These are phyloP conservation scores for Pezicula carpinea DNA, from an alignment of 2,329 filamentous ascomycete genomes.

Conservation along the genomic window DNA sequence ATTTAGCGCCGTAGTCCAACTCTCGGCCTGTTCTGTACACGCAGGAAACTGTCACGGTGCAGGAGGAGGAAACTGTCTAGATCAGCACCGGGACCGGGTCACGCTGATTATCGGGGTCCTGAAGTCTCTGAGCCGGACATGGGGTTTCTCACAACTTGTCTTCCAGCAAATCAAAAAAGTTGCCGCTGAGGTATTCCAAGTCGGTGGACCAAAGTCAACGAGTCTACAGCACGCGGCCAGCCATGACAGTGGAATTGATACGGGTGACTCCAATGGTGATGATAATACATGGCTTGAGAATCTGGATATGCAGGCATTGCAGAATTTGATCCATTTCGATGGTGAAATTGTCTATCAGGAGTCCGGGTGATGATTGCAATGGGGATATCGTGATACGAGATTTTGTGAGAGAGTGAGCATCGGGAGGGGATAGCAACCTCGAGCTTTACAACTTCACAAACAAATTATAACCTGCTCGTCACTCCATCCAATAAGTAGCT, in stretches of 20 bases:
- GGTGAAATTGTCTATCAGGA: background rate
- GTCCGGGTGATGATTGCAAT: background rate
- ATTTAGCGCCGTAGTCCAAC: constrained; percentile 46
- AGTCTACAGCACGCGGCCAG: background rate
- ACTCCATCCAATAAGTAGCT: too few relatives aligned
- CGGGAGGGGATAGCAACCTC: too few relatives aligned
- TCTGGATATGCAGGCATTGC: background rate
- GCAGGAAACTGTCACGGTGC: constrained; percentile 14
- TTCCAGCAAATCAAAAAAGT: constrained; percentile 49
- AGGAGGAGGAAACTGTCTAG: constrained; percentile 28
- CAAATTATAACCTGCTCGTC: too few relatives aligned
- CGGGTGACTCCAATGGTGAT: background rate
- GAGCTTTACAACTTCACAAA: too few relatives aligned
- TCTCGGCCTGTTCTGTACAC: constrained; percentile 47
- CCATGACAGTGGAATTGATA: background rate
- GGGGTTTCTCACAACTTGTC: constrained; percentile 48
- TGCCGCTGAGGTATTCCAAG: constrained; percentile 25
- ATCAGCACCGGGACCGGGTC: constrained; percentile 42
- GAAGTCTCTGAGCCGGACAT: constrained; percentile 44
- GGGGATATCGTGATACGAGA: too few relatives aligned
- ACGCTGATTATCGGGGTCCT: constrained; percentile 50
- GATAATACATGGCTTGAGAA: background rate
- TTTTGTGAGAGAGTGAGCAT: too few relatives aligned
- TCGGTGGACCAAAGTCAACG: background rate
- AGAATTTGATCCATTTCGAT: constrained; percentile 1